Percentiles rank a stretch among this genome's conserved stretches.
phyloP scores from a whole-genome alignment of 2,329 filamentous ascomycete genomes.

The Cladosporium sp. region DNA sequence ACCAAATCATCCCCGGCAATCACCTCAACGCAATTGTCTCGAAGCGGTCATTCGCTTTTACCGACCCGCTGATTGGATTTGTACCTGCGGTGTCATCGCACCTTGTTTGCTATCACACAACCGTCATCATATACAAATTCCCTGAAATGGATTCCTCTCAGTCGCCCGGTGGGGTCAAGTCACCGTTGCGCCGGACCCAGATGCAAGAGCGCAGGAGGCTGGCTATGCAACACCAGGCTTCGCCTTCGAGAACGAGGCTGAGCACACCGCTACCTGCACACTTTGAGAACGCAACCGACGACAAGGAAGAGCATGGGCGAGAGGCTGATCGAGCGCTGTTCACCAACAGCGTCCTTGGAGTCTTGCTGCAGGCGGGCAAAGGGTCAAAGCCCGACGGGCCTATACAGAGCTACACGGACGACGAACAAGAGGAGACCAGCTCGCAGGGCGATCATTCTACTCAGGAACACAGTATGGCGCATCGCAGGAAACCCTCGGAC shows the following conservation, averaged over 20 bases:
- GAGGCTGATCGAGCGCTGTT: constrained; percentile 57
- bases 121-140: neutral
- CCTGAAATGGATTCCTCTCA: neutral
- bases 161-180: neutral
- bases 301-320: constrained; percentile 55
- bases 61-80: constrained; percentile 5
- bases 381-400: constrained; percentile 79
- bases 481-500: constrained; percentile 59
- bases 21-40: constrained; percentile 8
- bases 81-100: neutral
- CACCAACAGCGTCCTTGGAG: constrained; percentile 90
- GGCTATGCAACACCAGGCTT: neutral
- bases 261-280: constrained; percentile 22
- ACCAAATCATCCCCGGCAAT: neutral
- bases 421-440: constrained; percentile 17
- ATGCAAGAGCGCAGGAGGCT: constrained; percentile 5
- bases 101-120: neutral
- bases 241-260: neutral
- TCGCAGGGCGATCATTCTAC: constrained; percentile 4
- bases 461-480: constrained; percentile 29
- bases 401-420: constrained; percentile 54
- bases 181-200: neutral
- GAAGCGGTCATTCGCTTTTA: neutral
- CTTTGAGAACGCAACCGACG: constrained; percentile 24
- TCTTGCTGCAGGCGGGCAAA: constrained; percentile 83